Conservation (phyloP, 768 basidiomycete genomes). For the Lepiota venenata region DNA sequence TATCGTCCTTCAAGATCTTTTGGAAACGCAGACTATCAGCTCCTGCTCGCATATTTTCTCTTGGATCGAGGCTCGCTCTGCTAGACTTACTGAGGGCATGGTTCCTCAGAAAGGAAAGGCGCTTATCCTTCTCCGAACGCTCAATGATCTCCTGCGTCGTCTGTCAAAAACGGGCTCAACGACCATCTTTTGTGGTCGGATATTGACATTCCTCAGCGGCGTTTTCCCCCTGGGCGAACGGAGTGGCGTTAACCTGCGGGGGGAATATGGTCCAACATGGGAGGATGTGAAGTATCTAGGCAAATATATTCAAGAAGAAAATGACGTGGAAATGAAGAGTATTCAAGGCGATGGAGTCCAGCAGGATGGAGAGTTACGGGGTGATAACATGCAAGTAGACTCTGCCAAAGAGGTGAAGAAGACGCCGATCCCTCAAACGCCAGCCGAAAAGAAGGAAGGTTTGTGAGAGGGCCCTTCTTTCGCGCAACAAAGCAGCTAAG, state of each 20-base stretch:
- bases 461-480: not conserved
- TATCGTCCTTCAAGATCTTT: constrained; percentile 70
- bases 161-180: constrained; percentile 84
- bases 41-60: constrained; percentile 87
- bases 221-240: constrained; percentile 88
- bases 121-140: constrained; percentile 74
- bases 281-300: constrained; percentile 51
- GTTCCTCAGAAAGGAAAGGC: constrained; percentile 88
- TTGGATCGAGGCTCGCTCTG: constrained; percentile 77
- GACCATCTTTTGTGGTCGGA: constrained; percentile 86
- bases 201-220: constrained; percentile 80
- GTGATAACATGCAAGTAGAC: constrained; percentile 66
- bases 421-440: constrained; percentile 16
- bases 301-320: constrained; percentile 17
- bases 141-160: constrained; percentile 85
- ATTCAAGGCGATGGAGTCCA: constrained; percentile 20
- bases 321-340: constrained; percentile 25
- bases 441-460: constrained; percentile 62
- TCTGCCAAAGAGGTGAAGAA: constrained; percentile 33
- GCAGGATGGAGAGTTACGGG: constrained; percentile 17
- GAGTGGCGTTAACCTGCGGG: constrained; percentile 88
- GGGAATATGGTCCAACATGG: constrained; percentile 82
- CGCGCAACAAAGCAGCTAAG: not conserved
- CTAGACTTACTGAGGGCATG: constrained; percentile 72
- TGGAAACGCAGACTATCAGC: constrained; percentile 81